Percentiles rank a stretch among this genome's conserved stretches.
phyloP scores from a whole-genome alignment of 129 eudicot genomes.

The Artemisia argyi region DNA sequence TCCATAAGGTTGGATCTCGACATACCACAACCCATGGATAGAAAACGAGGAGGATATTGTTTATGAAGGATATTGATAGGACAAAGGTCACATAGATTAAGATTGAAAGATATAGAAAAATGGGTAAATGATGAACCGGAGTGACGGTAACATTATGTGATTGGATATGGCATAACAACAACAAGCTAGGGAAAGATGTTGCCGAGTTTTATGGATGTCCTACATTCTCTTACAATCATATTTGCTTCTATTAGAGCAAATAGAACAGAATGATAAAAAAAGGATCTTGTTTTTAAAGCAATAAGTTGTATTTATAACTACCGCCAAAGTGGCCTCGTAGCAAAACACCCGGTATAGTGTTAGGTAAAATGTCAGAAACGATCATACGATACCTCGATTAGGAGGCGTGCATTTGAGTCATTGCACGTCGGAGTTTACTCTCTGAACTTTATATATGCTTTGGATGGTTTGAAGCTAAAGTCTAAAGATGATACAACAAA shows the following conservation, averaged over 20 bases:
- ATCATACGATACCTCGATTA: no score
- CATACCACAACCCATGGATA: constrained; percentile 42
- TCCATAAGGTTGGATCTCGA: constrained; percentile 30
- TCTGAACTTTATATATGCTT: no score
- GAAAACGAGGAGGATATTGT: neutral
- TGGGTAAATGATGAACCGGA: neutral
- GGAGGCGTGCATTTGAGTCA: no score
- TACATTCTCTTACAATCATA: neutral
- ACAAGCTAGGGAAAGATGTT: constrained; percentile 9
- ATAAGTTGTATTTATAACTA: no score
- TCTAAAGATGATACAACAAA: neutral
- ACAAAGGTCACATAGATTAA: constrained; percentile 12
- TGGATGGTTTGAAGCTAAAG: no score
- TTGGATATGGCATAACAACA: neutral
- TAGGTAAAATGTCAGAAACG: no score
- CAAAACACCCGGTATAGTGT: no score
- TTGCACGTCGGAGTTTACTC: no score
- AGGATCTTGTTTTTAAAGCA: no score
- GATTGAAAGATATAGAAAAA: neutral
- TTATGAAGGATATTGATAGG: neutral
- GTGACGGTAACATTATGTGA: constrained; percentile 10
- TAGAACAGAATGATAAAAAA: no score
- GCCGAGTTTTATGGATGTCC: constrained; percentile 20
- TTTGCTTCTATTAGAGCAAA: neutral
- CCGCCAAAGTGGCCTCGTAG: no score